Conservation (phyloP, 2,329 filamentous ascomycete species). For the Xylariaceae sp. region DNA sequence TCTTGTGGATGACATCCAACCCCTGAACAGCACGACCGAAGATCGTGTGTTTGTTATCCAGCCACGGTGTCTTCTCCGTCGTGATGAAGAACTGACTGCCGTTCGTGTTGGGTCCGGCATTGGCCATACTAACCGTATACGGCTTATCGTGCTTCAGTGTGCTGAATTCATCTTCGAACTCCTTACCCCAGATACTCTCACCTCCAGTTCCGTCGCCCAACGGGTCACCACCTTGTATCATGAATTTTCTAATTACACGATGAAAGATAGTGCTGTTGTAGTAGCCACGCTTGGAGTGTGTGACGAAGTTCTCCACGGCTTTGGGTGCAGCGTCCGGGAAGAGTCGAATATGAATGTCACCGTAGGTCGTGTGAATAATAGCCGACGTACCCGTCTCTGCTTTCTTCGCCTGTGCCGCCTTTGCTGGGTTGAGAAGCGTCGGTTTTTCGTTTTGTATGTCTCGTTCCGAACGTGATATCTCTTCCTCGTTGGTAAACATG, state of each 20-base stretch:
- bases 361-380: slow-evolving; percentile 84
- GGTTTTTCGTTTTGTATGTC: slow-evolving; percentile 96
- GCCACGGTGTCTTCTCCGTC: slow-evolving; percentile 92
- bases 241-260: slow-evolving; percentile 94
- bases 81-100: slow-evolving; percentile 98
- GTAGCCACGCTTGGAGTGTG: slow-evolving; percentile 81
- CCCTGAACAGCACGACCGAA: slow-evolving; percentile 89
- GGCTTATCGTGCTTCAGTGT: slow-evolving; percentile 89
- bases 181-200: slow-evolving; percentile 86
- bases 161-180: slow-evolving; percentile 92
- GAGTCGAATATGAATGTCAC: slow-evolving; percentile 87
- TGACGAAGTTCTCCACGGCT: slow-evolving; percentile 95
- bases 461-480: slow-evolving; percentile 74
- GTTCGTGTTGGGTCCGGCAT: slow-evolving; percentile 92
- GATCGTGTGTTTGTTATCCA: slow-evolving; percentile 94
- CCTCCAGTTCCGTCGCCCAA: slow-evolving; percentile 85
- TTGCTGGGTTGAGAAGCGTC: slow-evolving; percentile 55
- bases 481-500: slow-evolving; percentile 91
- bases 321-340: slow-evolving; percentile 92
- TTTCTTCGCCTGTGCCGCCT: slow-evolving; percentile 53
- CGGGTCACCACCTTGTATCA: slow-evolving; percentile 88
- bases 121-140: slow-evolving; percentile 96
- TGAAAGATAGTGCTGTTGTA: slow-evolving; percentile 99
- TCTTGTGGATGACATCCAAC: slow-evolving; percentile 90
- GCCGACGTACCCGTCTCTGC: slow-evolving; percentile 73